These are phyloP conservation scores for Nakazawaea peltata DNA, from an alignment of 805 yeast genomes.

Conservation along the genomic window DNA sequence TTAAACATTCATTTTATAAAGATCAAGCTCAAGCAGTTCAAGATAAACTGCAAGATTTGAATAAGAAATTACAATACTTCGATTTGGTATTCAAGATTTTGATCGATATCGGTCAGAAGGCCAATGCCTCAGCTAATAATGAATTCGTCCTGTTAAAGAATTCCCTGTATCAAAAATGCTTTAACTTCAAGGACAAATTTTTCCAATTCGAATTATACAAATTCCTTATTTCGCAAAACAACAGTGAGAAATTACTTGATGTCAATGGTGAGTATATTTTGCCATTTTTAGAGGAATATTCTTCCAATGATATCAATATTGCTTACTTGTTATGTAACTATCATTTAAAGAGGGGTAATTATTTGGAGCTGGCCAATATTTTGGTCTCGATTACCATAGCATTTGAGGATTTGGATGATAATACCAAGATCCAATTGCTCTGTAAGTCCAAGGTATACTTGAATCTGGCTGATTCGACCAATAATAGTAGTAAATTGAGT, in stretches of 20 bases:
- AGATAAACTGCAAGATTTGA: conserved; percentile 43
- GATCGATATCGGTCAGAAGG: conserved; percentile 56
- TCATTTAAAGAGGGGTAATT: conserved; percentile 73
- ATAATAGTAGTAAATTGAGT: conserved; percentile 8
- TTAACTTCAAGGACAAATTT: conserved; percentile 67
- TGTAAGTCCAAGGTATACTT: conserved; percentile 10
- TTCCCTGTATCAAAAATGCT: conserved; percentile 64
- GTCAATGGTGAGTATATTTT: conserved; percentile 77
- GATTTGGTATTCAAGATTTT: conserved; percentile 69
- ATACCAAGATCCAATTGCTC: conserved; percentile 9
- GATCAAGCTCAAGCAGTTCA: conserved; percentile 36
- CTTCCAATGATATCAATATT: conserved; percentile 56
- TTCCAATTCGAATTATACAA: conserved; percentile 90
- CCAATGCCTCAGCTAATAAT: background rate
- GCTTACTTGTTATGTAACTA: conserved; percentile 86
- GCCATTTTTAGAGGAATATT: conserved; percentile 64
- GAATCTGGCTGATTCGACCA: conserved; percentile 10
- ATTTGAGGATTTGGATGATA: conserved; percentile 10
- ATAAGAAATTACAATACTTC: conserved; percentile 51
- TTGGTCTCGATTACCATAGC: conserved; percentile 21
- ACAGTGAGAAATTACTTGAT: conserved; percentile 68
- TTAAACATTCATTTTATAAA: conserved; percentile 50
- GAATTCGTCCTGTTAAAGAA: conserved; percentile 47
- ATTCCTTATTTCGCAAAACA: conserved; percentile 79
- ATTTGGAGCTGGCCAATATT: conserved; percentile 78